Evolutionary conservation across 208 protist species (phyloP).

Genomic region (Phytomonas serpens): DNA sequence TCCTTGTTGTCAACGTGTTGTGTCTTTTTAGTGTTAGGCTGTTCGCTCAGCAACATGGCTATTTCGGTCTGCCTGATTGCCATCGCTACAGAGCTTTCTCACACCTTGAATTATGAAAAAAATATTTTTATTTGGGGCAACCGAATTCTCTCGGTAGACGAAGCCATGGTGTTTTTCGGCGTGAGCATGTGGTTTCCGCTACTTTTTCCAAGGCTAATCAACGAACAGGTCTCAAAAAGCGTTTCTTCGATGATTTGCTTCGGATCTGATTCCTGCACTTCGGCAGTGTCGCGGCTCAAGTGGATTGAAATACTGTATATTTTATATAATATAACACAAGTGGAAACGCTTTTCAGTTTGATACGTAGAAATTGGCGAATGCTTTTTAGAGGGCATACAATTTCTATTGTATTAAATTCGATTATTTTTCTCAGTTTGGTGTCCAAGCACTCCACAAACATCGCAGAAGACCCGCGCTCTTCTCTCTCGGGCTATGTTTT

Average conservation of each 20-base stretch:
- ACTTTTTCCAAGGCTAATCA: constrained; percentile 35
- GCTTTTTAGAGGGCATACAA: constrained; percentile 52
- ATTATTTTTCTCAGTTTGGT: constrained; percentile 43
- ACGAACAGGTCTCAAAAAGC: constrained; percentile 19
- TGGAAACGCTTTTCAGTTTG: constrained; percentile 44
- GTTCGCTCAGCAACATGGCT: constrained; percentile 59
- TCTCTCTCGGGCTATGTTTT: constrained; percentile 37
- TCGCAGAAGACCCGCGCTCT: constrained; percentile 19
- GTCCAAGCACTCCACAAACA: constrained; percentile 30
- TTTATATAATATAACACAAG: constrained; percentile 53
- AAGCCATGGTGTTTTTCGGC: constrained; percentile 87
- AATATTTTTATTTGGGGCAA: constrained; percentile 87
- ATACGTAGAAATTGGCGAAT: constrained; percentile 34
- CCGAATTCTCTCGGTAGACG: constrained; percentile 76
- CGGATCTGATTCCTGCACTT: neutral
- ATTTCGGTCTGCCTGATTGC: constrained; percentile 58
- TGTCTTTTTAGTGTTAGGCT: constrained; percentile 43
- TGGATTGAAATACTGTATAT: constrained; percentile 53
- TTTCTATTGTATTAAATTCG: constrained; percentile 47
- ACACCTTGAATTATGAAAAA: constrained; percentile 77
- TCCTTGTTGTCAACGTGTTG: constrained; percentile 73
- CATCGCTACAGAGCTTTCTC: constrained; percentile 60
- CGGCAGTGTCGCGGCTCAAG: constrained; percentile 19
- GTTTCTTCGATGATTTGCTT: neutral
- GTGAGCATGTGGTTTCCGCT: constrained; percentile 62